phyloP scores from a whole-genome alignment of 225 moss, liverwort and hornwort species.

The Climacium dendroides region DNA sequence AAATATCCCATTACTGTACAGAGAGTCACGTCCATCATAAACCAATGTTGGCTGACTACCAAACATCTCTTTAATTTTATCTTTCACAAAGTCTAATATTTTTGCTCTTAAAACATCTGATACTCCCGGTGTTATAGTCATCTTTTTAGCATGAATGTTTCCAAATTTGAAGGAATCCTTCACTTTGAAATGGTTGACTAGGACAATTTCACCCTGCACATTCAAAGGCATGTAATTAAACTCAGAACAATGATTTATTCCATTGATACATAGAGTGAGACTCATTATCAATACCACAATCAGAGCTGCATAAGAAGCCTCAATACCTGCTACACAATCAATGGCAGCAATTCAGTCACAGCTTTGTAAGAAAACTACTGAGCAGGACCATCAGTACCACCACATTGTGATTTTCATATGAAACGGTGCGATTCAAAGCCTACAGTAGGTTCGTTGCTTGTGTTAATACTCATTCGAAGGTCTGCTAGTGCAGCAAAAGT shows the following conservation, averaged over 20 bases:
- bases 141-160: conserved; percentile 8
- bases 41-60: background rate
- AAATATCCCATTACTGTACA: conserved; percentile 6
- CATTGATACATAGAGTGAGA: background rate
- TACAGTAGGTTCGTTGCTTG: background rate
- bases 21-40: conserved; percentile 11
- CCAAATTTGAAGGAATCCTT: conserved; percentile 23
- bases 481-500: background rate
- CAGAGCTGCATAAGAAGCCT: background rate
- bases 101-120: background rate
- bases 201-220: conserved; percentile 4
- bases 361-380: background rate
- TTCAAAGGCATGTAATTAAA: background rate
- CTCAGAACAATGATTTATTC: background rate
- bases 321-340: background rate
- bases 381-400: background rate
- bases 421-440: background rate
- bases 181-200: conserved; percentile 34
- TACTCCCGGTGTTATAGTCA: background rate
- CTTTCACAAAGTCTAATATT: conserved; percentile 4
- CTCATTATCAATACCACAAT: background rate
- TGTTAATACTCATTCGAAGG: background rate
- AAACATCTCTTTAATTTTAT: background rate
- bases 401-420: background rate
- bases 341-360: background rate